Base-by-base conservation (phyloP, 257 asterid genomes). In the Henckelia pumila region DNA sequence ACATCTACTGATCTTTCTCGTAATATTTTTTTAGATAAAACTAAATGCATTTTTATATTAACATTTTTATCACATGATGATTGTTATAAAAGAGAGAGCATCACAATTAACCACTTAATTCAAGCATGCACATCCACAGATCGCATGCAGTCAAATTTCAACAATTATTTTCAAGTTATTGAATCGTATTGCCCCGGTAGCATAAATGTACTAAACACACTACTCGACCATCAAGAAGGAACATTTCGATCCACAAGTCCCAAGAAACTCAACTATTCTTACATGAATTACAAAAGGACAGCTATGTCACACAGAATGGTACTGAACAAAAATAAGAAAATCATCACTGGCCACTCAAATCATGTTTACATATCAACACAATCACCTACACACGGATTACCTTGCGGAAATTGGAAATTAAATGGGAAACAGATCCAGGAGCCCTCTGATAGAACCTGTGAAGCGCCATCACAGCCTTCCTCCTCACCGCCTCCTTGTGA, bases 391-490 rank as follows among this genome's bases (percentile, higher is more conserved):
- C 7, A 64, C 69, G 37, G 66, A 63, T 67, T 76, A 94, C 99
- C 97, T 94, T 94, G 14, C 95, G 85, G 75, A 94, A 94, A 86
- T 87, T 87, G 70, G 96, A 77, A 56, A 88, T 50, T 32, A 94
- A 95, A 80, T 94, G 95, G 66, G 83, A 79, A 65, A 94, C 96
- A 11, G 96, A 85, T 17, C 84, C 92, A 1, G 99, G 97, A 7
- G 97, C 81, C 81, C 83, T 81, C 77, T 83, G 96, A 72, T 79
- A 77, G 81, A 94, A 94, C 60, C 99, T 80, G 69, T 91, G 97
- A 69, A 94, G 89, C 26, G 99, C 99, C 97, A 91, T 94, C 23
- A 94, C 96, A 0, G 99, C 96, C 80, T 94, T 94, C 85, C 83
- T 94, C 85, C 97, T 91, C 64, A 94, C 97, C 9, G 93, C 90